Percentiles rank a stretch among this genome's conserved stretches.
Conservation (phyloP, 192 early-diverging fungal species). For the Phycomyces blakesleeanus region DNA sequence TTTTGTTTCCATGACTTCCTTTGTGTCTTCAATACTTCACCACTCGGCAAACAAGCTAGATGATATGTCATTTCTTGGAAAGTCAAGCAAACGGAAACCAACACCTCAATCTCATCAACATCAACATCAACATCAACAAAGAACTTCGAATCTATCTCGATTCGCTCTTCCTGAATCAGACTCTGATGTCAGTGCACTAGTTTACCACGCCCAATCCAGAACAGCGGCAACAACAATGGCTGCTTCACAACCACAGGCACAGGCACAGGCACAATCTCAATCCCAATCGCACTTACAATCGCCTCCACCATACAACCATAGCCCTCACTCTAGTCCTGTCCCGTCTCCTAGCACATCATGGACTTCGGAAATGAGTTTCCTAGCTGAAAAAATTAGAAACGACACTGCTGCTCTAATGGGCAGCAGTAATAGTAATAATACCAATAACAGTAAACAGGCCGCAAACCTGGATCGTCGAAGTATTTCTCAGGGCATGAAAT, state of each 20-base stretch:
- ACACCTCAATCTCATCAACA: background rate
- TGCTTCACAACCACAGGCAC: no score
- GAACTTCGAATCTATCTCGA: constrained; percentile 5
- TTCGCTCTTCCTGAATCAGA: constrained; percentile 2
- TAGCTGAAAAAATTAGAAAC: constrained; percentile 23
- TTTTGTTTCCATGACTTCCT: constrained; percentile 11
- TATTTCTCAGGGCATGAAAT: constrained; percentile 34
- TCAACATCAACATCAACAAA: background rate
- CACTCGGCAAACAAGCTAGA: constrained; percentile 16
- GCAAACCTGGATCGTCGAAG: constrained; percentile 22
- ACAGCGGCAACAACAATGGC: constrained; percentile 8
- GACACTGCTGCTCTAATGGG: constrained; percentile 4
- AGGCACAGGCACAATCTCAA: no score
- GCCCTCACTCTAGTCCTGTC: background rate
- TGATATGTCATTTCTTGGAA: constrained; percentile 10
- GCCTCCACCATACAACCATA: constrained; percentile 10
- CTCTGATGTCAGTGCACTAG: constrained; percentile 1
- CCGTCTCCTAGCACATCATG: constrained; percentile 19
- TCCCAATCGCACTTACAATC: background rate
- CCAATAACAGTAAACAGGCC: constrained; percentile 1
- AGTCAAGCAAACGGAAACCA: constrained; percentile 9
- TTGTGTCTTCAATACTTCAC: constrained; percentile 15
- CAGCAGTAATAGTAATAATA: no score
- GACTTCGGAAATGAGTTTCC: constrained; percentile 23
- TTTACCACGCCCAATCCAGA: constrained; percentile 4